Evolutionary conservation across 192 early-diverging fungal genomes (phyloP).

Genomic region (Backusella westeae): DNA sequence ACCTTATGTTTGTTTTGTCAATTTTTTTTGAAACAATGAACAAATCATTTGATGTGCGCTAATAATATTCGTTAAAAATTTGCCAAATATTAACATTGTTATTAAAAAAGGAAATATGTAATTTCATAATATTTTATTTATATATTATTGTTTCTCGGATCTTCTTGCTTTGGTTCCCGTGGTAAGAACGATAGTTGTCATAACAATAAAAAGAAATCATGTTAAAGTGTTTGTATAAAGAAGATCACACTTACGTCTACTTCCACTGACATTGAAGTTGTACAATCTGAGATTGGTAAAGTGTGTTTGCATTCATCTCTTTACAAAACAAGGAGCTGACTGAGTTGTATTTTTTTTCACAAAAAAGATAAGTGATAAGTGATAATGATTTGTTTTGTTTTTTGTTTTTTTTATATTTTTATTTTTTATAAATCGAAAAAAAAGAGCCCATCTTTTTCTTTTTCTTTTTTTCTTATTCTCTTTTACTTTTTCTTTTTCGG

Average conservation of each 20-base stretch:
- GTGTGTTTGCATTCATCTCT: neutral
- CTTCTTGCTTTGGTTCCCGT: neutral
- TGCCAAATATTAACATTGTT: neutral
- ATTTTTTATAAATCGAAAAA: neutral
- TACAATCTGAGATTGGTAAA: neutral
- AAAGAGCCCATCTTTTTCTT: neutral
- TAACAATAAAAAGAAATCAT: neutral
- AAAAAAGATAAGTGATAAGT: neutral
- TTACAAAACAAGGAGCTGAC: neutral
- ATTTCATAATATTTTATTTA: neutral
- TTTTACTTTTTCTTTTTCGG: neutral
- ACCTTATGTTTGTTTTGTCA: neutral
- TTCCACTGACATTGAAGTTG: neutral
- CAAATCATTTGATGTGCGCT: neutral
- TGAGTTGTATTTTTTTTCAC: neutral
- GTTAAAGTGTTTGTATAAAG: neutral
- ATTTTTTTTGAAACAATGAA: neutral
- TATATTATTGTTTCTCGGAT: neutral
- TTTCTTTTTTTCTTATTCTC: neutral
- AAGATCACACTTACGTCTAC: neutral
- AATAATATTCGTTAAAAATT: neutral
- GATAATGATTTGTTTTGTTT: too few species aligned
- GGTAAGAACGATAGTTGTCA: neutral
- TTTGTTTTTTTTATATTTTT: neutral
- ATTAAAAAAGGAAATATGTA: neutral